These are phyloP conservation scores for Penicillium thymicola DNA, from an alignment of 2,329 filamentous ascomycete genomes.

Conservation along the genomic window DNA sequence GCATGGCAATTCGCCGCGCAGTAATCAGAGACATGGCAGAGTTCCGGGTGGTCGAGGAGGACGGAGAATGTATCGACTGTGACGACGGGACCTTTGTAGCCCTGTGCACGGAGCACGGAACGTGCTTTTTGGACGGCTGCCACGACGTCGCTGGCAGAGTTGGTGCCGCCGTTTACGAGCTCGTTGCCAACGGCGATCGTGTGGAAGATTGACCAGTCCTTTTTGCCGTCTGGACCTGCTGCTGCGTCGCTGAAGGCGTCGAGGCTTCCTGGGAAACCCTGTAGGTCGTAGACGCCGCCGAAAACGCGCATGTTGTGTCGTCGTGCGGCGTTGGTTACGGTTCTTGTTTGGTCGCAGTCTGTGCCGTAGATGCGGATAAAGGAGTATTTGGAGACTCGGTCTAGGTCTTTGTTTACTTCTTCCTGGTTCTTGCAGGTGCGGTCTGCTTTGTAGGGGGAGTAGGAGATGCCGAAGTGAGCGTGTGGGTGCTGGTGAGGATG, in stretches of 20 bases:
- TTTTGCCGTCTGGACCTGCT: conserved; percentile 33
- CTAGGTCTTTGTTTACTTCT: conserved; percentile 65
- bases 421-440: conserved; percentile 64
- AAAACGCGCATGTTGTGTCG: conserved; percentile 67
- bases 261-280: conserved; percentile 56
- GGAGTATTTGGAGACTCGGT: conserved; percentile 55
- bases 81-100: conserved; percentile 71
- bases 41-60: conserved; percentile 60
- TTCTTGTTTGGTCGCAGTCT: conserved; percentile 70
- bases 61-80: conserved; percentile 76
- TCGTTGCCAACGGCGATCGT: conserved; percentile 80
- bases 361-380: conserved; percentile 74
- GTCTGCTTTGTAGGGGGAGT: conserved; percentile 56
- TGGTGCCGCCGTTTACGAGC: conserved; percentile 63
- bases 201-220: conserved; percentile 65
- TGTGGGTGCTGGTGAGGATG: conserved; percentile 8
- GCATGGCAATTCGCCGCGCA: conserved; percentile 79
- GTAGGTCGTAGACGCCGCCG: conserved; percentile 68
- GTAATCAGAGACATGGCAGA: conserved; percentile 73
- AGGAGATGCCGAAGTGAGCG: conserved; percentile 50
- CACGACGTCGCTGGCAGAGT: conserved; percentile 53
- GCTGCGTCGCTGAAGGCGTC: conserved; percentile 59
- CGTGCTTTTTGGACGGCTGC: conserved; percentile 59
- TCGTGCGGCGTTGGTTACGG: conserved; percentile 61
- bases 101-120: conserved; percentile 55